Evolutionary conservation across 2,329 filamentous ascomycete genomes (phyloP).

Genomic region (Colletotrichum acutatum): DNA sequence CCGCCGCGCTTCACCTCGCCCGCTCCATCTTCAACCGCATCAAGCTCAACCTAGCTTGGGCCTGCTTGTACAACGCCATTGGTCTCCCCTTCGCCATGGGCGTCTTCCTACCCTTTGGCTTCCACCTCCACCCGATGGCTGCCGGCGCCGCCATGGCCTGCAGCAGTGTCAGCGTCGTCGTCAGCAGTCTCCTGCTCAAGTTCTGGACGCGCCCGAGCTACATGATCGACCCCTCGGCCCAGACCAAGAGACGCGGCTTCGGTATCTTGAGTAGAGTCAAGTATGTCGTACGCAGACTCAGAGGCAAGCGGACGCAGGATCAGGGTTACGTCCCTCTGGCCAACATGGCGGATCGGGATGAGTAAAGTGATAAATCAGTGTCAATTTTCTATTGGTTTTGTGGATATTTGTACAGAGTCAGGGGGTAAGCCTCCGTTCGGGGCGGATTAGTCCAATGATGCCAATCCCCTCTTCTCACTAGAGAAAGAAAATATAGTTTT

Average conservation of each 20-base stretch:
- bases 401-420: background rate
- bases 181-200: conserved; percentile 84
- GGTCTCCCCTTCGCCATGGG: conserved; percentile 98
- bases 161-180: conserved; percentile 90
- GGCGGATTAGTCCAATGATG: background rate
- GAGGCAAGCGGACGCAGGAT: conserved; percentile 53
- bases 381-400: background rate
- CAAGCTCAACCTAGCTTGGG: conserved; percentile 93
- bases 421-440: background rate
- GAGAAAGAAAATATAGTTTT: background rate
- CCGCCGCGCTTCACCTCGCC: conserved; percentile 83
- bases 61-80: conserved; percentile 90
- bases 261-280: conserved; percentile 54
- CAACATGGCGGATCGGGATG: conserved; percentile 54
- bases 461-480: background rate
- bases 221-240: conserved; percentile 80
- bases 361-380: background rate
- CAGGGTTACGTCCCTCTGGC: conserved; percentile 71
- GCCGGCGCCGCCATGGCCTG: conserved; percentile 94
- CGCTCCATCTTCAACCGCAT: conserved; percentile 90
- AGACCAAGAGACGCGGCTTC: conserved; percentile 63
- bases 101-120: conserved; percentile 88
- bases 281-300: conserved; percentile 51
- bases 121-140: conserved; percentile 91
- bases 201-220: conserved; percentile 86